Conservation (phyloP, 2,329 filamentous ascomycete species). For the Ophiostoma sp. region DNA sequence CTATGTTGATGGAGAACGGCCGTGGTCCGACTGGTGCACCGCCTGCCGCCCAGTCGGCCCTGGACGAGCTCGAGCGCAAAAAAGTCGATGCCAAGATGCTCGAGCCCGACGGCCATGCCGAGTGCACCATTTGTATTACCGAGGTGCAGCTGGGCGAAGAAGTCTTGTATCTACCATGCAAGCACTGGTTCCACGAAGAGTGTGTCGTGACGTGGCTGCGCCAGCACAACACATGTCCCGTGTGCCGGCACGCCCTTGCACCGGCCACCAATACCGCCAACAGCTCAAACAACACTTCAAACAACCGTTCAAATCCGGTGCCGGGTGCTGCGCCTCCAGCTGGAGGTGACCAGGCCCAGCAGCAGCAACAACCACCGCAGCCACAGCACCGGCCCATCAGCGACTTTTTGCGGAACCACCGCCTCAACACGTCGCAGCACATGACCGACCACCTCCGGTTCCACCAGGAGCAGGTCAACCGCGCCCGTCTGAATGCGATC, state of each 20-base stretch:
- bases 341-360: not conserved
- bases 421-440: not conserved
- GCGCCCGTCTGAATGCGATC: not conserved
- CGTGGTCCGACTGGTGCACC: conserved; percentile 74
- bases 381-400: not conserved
- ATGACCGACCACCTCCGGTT: not conserved
- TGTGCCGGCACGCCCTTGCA: conserved; percentile 66
- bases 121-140: conserved; percentile 96
- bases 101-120: conserved; percentile 64
- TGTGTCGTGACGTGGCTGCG: conserved; percentile 83
- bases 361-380: conserved; percentile 9
- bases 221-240: conserved; percentile 91
- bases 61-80: conserved; percentile 70
- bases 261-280: conserved; percentile 29
- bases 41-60: conserved; percentile 74
- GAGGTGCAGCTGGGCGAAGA: conserved; percentile 71
- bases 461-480: not conserved
- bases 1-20: conserved; percentile 83
- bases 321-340: not conserved
- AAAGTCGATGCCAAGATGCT: conserved; percentile 71
- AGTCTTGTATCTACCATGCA: conserved; percentile 78
- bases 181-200: conserved; percentile 87
- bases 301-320: conserved; percentile 2
- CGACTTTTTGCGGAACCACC: not conserved
- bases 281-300: not conserved